phyloP scores from a whole-genome alignment of 139 green algal species.

The Volvox africanus region DNA sequence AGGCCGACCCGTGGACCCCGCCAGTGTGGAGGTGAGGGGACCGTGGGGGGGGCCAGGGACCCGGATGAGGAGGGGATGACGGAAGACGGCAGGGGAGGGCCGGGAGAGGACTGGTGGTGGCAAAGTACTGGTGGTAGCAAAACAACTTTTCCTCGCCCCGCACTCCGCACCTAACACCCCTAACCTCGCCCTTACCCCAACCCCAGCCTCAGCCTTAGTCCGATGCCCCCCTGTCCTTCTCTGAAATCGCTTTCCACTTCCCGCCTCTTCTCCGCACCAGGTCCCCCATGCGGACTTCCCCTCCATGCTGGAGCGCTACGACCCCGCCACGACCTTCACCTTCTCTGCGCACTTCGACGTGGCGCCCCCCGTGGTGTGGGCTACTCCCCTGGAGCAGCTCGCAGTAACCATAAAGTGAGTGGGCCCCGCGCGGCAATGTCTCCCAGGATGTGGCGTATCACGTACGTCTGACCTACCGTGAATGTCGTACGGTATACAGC shows the following conservation, averaged over 20 bases:
- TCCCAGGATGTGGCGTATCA: no score
- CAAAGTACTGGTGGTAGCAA: no score
- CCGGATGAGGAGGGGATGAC: no score
- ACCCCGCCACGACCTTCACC: constrained; percentile 4
- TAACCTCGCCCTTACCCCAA: background rate
- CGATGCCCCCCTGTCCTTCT: background rate
- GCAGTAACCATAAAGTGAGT: constrained; percentile 67
- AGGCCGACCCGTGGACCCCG: constrained; percentile 35
- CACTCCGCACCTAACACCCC: no score
- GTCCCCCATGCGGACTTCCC: background rate
- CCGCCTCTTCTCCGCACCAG: background rate
- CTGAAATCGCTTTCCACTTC: background rate
- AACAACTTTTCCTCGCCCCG: no score
- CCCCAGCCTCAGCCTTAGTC: no score
- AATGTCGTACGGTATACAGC: no score
- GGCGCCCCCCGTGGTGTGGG: constrained; percentile 72
- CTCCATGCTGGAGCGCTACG: constrained; percentile 30
- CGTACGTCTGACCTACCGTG: no score
- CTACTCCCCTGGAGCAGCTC: constrained; percentile 71
- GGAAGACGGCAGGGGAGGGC: background rate
- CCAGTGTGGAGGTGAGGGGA: constrained; percentile 43
- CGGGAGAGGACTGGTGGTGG: background rate
- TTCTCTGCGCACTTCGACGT: constrained; percentile 26
- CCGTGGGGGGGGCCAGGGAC: no score
- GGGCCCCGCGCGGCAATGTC: no score